Conservation (phyloP, 2,329 filamentous ascomycete species). For the Balansia obtecta region DNA sequence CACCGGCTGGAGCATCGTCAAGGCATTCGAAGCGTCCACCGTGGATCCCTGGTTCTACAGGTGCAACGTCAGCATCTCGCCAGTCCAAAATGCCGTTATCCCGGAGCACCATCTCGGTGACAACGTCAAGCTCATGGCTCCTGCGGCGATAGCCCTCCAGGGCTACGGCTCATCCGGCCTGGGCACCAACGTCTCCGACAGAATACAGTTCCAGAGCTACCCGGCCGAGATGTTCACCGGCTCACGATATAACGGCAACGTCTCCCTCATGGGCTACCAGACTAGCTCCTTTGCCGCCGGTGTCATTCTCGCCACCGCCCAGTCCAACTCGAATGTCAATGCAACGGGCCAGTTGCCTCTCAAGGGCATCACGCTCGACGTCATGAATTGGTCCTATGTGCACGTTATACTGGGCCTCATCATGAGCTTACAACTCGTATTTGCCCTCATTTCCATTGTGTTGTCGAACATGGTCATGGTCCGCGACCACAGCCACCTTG, state of each 20-base stretch:
- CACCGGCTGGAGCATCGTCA: slow-evolving; percentile 16
- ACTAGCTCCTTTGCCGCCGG: slow-evolving; percentile 25
- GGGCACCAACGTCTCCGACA: slow-evolving; percentile 12
- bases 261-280: slow-evolving; percentile 20
- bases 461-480: slow-evolving; percentile 17
- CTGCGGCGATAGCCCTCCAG: slow-evolving; percentile 27
- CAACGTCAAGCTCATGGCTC: slow-evolving; percentile 21
- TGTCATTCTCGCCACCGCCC: slow-evolving; percentile 20
- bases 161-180: slow-evolving; percentile 20
- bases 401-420: slow-evolving; percentile 21
- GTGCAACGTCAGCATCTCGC: slow-evolving; percentile 25
- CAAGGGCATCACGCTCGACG: slow-evolving; percentile 19
- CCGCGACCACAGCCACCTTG: slow-evolving; percentile 13
- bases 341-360: slow-evolving; percentile 18
- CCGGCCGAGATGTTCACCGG: slow-evolving; percentile 29
- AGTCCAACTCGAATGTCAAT: slow-evolving; percentile 15
- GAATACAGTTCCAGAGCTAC: slow-evolving; percentile 26
- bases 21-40: slow-evolving; percentile 25
- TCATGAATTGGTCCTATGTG: slow-evolving; percentile 19
- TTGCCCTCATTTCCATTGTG: slow-evolving; percentile 12
- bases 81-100: slow-evolving; percentile 21
- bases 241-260: slow-evolving; percentile 16
- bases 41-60: slow-evolving; percentile 27
- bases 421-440: slow-evolving; percentile 17
- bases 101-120: slow-evolving; percentile 23